Base-by-base conservation (phyloP, 1,284 basidiomycete species). In the Cutaneotrichosporon sp. region DNA sequence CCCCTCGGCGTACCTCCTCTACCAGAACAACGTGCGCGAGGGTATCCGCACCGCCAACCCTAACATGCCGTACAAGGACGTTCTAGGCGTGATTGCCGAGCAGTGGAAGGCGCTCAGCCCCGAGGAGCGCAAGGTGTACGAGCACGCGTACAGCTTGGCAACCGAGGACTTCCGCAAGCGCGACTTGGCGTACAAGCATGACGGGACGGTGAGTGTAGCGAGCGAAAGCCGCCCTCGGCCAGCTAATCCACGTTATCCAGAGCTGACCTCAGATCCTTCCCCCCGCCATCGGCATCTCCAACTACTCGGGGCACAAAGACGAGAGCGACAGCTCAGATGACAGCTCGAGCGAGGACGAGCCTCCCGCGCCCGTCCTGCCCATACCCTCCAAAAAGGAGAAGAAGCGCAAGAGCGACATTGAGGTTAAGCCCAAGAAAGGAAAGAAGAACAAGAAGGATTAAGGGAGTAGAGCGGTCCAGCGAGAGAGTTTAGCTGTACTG, bases 1-100 rank as follows among this genome's bases (percentile, higher is more conserved):
- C 31, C 86, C 94, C 22, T 92, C 92, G 21, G 94, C 94, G 21
- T 99, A 97, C 83, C 88, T 99, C 76, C 84, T 97, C 72, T 99
- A 90, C 85, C 96, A 97, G 81, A 97, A 97, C 78, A 89, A 91
- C 51, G 85, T 94, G 65, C 89, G 94, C 73, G 86, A 88, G 67
- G 82, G 86, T 68, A 70, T 80, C 47, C 67, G 71, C 52, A 82
- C 82, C 56, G 81, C 84, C 70, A 82, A 90, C 76, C 89, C 90
- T 4, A 81, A 82, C 11, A 81, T 91, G 65, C 80, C 85, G 50
- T 89, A 95, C 76, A 81, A 85, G 61, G 92, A 95, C 67, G 81
- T 96, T 31, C 82, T 95, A 68, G 78, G 79, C 53, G 78, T 89
- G 69, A 90, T 96, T 70, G 84, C 89, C 16, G 85, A 87, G 67